Evolutionary conservation across 2,329 filamentous ascomycete species (phyloP).

Genomic region (Trichoderma semiorbis): DNA sequence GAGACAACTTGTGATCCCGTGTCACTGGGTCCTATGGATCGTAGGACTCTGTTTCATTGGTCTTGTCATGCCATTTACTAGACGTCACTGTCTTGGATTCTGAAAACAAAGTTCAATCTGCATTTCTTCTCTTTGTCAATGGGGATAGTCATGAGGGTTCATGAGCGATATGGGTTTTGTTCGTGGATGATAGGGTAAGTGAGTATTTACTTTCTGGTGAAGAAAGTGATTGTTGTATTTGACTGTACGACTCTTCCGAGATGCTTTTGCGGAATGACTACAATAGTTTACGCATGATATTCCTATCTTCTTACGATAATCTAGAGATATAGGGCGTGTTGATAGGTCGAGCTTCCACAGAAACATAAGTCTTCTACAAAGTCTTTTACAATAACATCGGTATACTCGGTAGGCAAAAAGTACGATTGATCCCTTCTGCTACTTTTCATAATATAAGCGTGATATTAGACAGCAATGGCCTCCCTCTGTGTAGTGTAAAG

Average conservation of each 20-base stretch:
- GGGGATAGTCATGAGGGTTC: background rate
- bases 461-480: background rate
- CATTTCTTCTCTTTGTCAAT: background rate
- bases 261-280: background rate
- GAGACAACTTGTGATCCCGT: background rate
- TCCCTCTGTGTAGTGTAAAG: background rate
- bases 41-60: background rate
- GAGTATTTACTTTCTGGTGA: background rate
- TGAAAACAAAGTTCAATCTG: background rate
- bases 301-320: background rate
- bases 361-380: background rate
- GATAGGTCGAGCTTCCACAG: background rate
- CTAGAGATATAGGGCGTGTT: background rate
- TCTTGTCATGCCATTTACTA: background rate
- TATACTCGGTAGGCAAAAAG: background rate
- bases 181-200: background rate
- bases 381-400: background rate
- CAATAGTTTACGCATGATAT: background rate
- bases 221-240: background rate
- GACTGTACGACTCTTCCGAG: background rate
- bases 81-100: background rate
- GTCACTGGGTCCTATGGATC: background rate
- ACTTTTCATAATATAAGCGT: background rate
- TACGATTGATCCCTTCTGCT: background rate
- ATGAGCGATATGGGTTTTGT: background rate